Evolutionary conservation across 1,284 basidiomycete species (phyloP), one percentile per base, ranked within the genome.

Genomic region (Rhodotorula glutinis): DNA sequence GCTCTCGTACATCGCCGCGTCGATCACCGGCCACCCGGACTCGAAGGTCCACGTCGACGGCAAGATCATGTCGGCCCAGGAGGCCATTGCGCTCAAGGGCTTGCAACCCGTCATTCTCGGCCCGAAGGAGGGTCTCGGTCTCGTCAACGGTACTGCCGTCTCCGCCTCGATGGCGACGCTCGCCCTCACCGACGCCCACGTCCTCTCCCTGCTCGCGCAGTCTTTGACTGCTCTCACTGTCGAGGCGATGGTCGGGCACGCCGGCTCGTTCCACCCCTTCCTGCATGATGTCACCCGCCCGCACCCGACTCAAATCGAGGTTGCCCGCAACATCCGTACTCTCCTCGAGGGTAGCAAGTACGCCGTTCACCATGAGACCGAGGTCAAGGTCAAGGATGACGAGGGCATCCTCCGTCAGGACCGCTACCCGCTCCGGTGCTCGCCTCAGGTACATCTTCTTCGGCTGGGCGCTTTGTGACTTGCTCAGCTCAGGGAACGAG

Each of bases 271-370:
- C 76, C 86, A 87, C 74, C 85, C 87, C 2, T 93, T 94, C 81
- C 90, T 93, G 66, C 87, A 89, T 77, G 82, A 85, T 63, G 80
- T 85, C 51, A 86, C 88, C 21, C 85, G 91, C 38, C 91, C 91
- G n/a, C 91, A 93, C 77, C 88, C 90, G 4, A 91, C 91, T 56
- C 91, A 92, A 80, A 82, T 91, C 62, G 88, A 91, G 76, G 84
- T 83, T 0, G 89, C 88, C 2, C 84, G 82, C 69, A 85, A 85
- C 63, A 84, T 92, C 61, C 85, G 85, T 81, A 81, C 63, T 23
- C 44, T 72, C 25, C 82, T 93, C 13, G 82, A 85, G n/a, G 88
- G 85, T 19, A 88, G 87, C 73, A 82, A 82, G 56, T 84, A 93
- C 62, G 89, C 89, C 29, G 67, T 79, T 79, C 76, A 79, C n/a